phyloP scores from a whole-genome alignment of 306 rosid species.

The Citrullus colocynthis region DNA sequence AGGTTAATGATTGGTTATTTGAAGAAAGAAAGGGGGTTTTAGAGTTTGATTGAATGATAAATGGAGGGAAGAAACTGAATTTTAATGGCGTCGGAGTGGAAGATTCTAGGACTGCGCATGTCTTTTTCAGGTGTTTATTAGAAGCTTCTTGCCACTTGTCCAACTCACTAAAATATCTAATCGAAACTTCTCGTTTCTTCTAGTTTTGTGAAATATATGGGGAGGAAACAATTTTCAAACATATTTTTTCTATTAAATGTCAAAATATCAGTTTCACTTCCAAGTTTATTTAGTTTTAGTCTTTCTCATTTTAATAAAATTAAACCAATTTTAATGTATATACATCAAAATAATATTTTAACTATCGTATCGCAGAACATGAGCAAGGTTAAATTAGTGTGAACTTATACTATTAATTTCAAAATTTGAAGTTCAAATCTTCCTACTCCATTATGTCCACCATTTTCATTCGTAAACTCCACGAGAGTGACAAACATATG shows the following conservation, averaged over 20 bases:
- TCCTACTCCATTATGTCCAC: no score
- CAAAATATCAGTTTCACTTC: no score
- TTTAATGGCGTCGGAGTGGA: constrained; percentile 7
- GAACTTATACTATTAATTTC: no score
- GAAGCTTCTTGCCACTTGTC: not conserved
- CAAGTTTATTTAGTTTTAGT: no score
- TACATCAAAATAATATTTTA: no score
- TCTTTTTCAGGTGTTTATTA: not conserved
- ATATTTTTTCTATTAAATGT: not conserved
- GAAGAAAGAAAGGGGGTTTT: not conserved
- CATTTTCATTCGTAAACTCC: no score
- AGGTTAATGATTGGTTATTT: not conserved
- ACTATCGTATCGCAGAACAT: no score
- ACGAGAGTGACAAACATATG: no score
- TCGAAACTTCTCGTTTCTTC: constrained; percentile 1
- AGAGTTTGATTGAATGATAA: not conserved
- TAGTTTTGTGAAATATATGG: not conserved
- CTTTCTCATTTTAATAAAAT: no score
- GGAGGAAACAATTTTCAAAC: not conserved
- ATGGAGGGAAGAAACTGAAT: not conserved
- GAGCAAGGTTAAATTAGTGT: no score
- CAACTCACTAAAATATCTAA: not conserved
- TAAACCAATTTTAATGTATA: no score
- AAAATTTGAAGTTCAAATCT: no score
- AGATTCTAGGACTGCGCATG: not conserved